Evolutionary conservation across 306 rosid genomes (phyloP).

Genomic region (Castanospermum australe): DNA sequence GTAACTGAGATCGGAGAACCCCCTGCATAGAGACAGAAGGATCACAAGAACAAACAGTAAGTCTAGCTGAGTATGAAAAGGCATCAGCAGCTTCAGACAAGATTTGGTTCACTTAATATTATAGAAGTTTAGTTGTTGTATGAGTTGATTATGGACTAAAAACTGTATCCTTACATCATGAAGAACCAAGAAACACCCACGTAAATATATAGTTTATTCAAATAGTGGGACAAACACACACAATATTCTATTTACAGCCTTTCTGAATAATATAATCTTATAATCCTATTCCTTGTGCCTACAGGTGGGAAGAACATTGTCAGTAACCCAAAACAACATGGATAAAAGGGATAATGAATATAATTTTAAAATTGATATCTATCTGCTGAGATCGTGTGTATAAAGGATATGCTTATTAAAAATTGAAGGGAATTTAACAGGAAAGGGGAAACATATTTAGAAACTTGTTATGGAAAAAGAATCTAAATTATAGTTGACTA

Average conservation of each 20-base stretch:
- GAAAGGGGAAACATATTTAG: neutral
- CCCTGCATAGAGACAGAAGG: slow-evolving; percentile 59
- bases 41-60: slow-evolving; percentile 25
- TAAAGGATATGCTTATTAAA: neutral
- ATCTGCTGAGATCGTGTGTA: neutral
- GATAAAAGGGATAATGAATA: neutral
- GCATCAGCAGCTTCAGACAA: neutral
- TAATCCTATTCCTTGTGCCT: slow-evolving; percentile 7
- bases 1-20: slow-evolving; percentile 78
- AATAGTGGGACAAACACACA: neutral
- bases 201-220: neutral
- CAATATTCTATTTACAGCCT: neutral
- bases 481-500: neutral
- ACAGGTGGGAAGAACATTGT: slow-evolving; percentile 6
- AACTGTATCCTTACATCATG: neutral
- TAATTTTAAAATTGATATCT: neutral
- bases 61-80: neutral
- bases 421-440: neutral
- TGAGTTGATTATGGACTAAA: slow-evolving; percentile 1
- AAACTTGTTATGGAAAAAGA: neutral
- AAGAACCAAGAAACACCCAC: neutral
- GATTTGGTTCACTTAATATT: neutral
- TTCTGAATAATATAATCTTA: neutral
- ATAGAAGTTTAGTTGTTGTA: neutral
- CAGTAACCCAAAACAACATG: neutral